These are phyloP conservation scores for Zymoseptoria pseudotritici DNA, from an alignment of 2,329 filamentous ascomycete genomes.

Conservation along the genomic window DNA sequence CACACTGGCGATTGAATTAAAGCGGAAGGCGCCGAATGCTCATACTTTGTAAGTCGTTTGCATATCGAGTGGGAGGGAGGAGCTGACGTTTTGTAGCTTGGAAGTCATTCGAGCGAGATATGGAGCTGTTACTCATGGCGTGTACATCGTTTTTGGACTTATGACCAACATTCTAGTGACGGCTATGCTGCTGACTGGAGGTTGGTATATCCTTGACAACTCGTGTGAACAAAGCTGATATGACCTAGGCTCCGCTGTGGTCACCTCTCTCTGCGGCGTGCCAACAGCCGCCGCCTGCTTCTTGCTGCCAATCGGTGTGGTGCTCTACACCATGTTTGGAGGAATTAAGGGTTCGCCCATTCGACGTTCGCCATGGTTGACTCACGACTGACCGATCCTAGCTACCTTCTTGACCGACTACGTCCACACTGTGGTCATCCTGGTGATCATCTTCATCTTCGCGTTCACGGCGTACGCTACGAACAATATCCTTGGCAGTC, in stretches of 20 bases:
- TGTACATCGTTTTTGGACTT: conserved; percentile 75
- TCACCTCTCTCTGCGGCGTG: conserved; percentile 64
- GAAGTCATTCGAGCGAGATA: conserved; percentile 79
- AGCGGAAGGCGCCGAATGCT: conserved; percentile 77
- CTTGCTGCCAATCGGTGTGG: conserved; percentile 69
- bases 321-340: conserved; percentile 62
- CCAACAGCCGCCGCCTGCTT: conserved; percentile 76
- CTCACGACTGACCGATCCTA: not conserved
- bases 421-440: conserved; percentile 74
- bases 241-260: conserved; percentile 49
- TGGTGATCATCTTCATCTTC: conserved; percentile 81
- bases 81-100: conserved; percentile 41
- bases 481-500: conserved; percentile 64
- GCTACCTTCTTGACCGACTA: conserved; percentile 82
- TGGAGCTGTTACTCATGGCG: conserved; percentile 62
- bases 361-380: not conserved
- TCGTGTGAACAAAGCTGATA: not conserved
- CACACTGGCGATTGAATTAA: conserved; percentile 82
- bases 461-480: conserved; percentile 75
- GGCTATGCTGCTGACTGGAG: conserved; percentile 80
- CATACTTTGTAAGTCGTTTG: conserved; percentile 45
- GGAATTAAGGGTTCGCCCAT: conserved; percentile 57
- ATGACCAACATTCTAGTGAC: conserved; percentile 76
- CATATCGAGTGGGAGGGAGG: conserved; percentile 28
- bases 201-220: conserved; percentile 28